Base-by-base conservation (phyloP, 768 basidiomycete species). In the Dendrothele bispora region DNA sequence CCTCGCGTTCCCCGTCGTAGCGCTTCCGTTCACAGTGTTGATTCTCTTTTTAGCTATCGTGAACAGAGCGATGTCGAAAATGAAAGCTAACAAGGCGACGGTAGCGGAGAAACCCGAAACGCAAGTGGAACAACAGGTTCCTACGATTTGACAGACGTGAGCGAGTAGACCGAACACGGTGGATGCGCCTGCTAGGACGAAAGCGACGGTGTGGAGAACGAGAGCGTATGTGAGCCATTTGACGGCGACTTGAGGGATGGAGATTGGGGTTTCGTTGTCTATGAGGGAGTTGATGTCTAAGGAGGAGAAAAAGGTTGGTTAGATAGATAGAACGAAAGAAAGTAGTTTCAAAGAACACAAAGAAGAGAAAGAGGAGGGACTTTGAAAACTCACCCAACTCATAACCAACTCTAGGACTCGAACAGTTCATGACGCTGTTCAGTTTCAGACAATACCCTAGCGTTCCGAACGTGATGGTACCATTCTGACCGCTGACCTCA, bases 161-260 rank as follows among this genome's bases (percentile, higher is more conserved):
- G 92, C 91, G 28, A 97, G 77, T 14, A 95, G 77, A 30, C 93
- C 94, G 54, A 95, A 88, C 28, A 94, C 43, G 24, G 88, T 75
- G 3, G 91, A 79, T 22, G 80, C 72, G 12, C 78, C 86, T 10
- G 91, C 81, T 27, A 87, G 75, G n/a, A 66, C 79, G 46, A 98
- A 82, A 11, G 91, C 95, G 48, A 93, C 83, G 51, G 95, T 82
- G 62, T 98, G 95, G 14, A 98, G 77, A 54, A 98, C 82, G 55
- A 99, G 83, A 20, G 83, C 85, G 60, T 95, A 95, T 8, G 95
- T 98, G 61, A 98, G n/a, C n/a, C n/a, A n/a, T n/a, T n/a, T n/a
- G n/a, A n/a, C n/a, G n/a, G n/a, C n/a, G n/a, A n/a, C n/a, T 47
- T 82, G 71, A 1, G 94, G 92, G 43, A 97, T 90, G 55, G 90